Evolutionary conservation across 805 yeast genomes (phyloP).

Genomic region (Lipomyces mesembrius): DNA sequence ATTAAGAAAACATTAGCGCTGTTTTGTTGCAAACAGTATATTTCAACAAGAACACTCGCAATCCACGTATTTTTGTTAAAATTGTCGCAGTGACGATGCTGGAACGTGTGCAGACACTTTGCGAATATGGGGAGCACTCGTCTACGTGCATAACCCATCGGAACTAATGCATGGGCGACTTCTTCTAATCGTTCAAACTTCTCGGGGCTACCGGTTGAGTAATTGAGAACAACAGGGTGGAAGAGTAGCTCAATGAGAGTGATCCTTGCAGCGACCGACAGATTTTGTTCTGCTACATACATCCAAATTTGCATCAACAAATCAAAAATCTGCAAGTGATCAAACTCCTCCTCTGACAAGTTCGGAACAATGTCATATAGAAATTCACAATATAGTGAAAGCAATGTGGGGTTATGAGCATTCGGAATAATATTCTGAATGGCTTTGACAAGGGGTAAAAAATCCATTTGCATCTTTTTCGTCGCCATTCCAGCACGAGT

Average conservation of each 20-base stretch:
- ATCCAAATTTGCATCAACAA: constrained; percentile 16
- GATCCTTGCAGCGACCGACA: constrained; percentile 12
- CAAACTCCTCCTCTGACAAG: background rate
- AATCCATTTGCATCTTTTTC: background rate
- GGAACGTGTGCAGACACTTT: constrained; percentile 47
- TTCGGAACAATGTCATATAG: background rate
- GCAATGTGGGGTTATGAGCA: constrained; percentile 11
- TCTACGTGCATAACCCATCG: constrained; percentile 58
- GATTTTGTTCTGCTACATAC: constrained; percentile 2
- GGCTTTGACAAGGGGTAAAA: constrained; percentile 10
- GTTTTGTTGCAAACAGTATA: constrained; percentile 58
- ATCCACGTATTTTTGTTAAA: constrained; percentile 53
- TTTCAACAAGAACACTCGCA: constrained; percentile 53
- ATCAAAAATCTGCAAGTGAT: constrained; percentile 1
- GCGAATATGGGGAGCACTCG: constrained; percentile 67
- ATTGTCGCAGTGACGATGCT: background rate
- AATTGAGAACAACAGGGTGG: constrained; percentile 6
- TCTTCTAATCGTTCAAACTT: background rate
- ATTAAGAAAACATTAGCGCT: constrained; percentile 60
- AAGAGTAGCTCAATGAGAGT: constrained; percentile 19
- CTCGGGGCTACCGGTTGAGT: background rate
- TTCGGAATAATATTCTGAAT: constrained; percentile 4
- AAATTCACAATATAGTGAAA: constrained; percentile 19
- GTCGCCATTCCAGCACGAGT: constrained; percentile 1
- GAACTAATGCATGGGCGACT: constrained; percentile 40